Percentiles rank a stretch among this genome's conserved stretches.
Conservation (phyloP, 1,139 yeast species). For the Blastobotrys niveus region DNA sequence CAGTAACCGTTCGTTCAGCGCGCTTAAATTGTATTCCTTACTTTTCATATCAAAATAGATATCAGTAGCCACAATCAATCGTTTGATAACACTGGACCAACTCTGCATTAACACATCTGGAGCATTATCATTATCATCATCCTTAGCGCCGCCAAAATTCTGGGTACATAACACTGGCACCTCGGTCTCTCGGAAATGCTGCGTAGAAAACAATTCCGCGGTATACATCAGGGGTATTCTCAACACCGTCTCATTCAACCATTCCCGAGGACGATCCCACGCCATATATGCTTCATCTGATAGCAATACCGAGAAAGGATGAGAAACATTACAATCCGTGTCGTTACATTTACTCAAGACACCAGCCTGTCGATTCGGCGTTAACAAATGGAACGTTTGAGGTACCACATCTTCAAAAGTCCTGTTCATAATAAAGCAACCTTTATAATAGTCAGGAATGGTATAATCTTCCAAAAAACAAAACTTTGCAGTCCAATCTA, state of each 20-base stretch:
- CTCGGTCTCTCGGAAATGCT: constrained; percentile 22
- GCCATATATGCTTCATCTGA: constrained; percentile 28
- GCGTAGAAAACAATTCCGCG: constrained; percentile 24
- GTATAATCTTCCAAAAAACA: constrained; percentile 16
- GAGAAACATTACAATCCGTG: constrained; percentile 15
- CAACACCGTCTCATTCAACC: constrained; percentile 7
- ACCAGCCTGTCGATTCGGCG: constrained; percentile 26
- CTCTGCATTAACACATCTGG: too few relatives aligned
- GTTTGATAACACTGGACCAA: not conserved
- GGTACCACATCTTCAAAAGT: constrained; percentile 10
- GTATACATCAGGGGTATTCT: constrained; percentile 27
- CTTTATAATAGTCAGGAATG: constrained; percentile 12
- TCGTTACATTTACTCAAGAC: constrained; percentile 25
- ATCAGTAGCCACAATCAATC: not conserved
- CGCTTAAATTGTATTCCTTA: not conserved
- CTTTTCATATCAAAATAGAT: not conserved
- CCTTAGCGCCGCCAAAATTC: not conserved
- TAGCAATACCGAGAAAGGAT: constrained; percentile 26
- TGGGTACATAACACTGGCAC: constrained; percentile 11
- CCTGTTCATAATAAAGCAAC: constrained; percentile 24
- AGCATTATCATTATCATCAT: not conserved
- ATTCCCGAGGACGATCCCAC: constrained; percentile 17
- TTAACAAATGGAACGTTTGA: constrained; percentile 2
- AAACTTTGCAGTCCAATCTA: constrained; percentile 20
- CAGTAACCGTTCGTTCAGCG: constrained; percentile 1